A percentile compares a stretch with the other conserved stretches of the same genome.
phyloP scores from a whole-genome alignment of 169 alveolate species.

The Plasmodium gonderi region DNA sequence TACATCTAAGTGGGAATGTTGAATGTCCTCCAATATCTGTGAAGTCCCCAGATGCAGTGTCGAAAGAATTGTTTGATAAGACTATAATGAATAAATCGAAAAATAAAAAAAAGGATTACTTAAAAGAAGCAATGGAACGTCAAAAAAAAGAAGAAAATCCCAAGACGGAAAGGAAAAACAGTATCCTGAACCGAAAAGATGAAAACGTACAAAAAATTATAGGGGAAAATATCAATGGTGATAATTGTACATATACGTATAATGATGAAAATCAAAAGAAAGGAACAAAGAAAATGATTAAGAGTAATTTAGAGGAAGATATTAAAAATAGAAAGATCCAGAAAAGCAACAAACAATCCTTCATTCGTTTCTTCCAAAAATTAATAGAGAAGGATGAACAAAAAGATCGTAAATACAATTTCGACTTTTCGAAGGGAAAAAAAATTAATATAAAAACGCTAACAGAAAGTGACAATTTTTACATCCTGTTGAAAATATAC shows the following conservation, averaged over 20 bases:
- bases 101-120: neutral
- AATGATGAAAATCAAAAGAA: neutral
- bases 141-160: neutral
- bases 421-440: constrained; percentile 44
- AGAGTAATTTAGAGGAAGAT: neutral
- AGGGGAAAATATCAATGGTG: neutral
- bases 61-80: too few species aligned
- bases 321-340: neutral
- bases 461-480: constrained; percentile 69
- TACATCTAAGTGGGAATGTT: neutral
- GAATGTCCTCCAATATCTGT: too few species aligned
- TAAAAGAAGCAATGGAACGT: neutral
- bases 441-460: constrained; percentile 61
- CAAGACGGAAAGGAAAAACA: too few species aligned
- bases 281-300: neutral
- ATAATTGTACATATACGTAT: neutral
- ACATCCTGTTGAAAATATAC: constrained; percentile 46
- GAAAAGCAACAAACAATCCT: constrained; percentile 22
- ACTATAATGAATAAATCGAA: neutral
- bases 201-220: neutral
- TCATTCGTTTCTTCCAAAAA: constrained; percentile 37
- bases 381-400: constrained; percentile 43
- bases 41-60: too few species aligned
- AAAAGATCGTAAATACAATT: constrained; percentile 45
- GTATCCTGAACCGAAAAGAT: neutral